These are phyloP conservation scores for Beauveria varroae DNA, from an alignment of 2,329 filamentous ascomycete genomes.

Conservation along the genomic window DNA sequence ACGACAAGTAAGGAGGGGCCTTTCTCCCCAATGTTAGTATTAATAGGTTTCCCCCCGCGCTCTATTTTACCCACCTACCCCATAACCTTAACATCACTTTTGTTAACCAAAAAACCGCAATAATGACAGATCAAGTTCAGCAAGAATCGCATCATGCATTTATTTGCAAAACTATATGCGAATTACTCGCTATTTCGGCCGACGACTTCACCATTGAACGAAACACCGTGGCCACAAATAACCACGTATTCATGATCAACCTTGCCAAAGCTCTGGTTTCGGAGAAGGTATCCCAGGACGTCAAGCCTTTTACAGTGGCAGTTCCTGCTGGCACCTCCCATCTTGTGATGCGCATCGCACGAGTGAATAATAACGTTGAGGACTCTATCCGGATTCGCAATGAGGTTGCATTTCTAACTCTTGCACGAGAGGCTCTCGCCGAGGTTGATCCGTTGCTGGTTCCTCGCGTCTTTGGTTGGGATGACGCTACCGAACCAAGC, in stretches of 20 bases:
- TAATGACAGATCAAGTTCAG: neutral
- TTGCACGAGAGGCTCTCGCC: neutral
- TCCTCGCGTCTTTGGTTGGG: conserved; percentile 4
- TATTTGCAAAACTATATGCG: neutral
- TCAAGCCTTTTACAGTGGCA: neutral
- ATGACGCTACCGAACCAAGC: neutral
- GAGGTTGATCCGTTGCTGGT: neutral
- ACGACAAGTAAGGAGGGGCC: too few relatives aligned
- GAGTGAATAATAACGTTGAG: conserved; percentile 5
- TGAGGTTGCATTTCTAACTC: neutral
- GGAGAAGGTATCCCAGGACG: neutral
- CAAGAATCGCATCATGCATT: neutral
- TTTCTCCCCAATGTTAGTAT: too few relatives aligned
- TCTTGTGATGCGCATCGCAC: conserved; percentile 1
- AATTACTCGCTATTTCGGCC: neutral
- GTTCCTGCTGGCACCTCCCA: conserved; percentile 2
- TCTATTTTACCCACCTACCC: too few relatives aligned
- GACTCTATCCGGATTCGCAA: conserved; percentile 6
- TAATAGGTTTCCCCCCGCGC: too few relatives aligned
- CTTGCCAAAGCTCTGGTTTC: neutral
- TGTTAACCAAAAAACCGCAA: neutral
- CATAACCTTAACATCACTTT: too few relatives aligned
- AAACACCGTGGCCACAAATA: conserved; percentile 1
- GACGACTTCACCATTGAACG: neutral
- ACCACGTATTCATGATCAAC: conserved; percentile 6